These are phyloP conservation scores for Pestalotiopsis sp. DNA, from an alignment of 2,329 filamentous ascomycete genomes.

Conservation along the genomic window DNA sequence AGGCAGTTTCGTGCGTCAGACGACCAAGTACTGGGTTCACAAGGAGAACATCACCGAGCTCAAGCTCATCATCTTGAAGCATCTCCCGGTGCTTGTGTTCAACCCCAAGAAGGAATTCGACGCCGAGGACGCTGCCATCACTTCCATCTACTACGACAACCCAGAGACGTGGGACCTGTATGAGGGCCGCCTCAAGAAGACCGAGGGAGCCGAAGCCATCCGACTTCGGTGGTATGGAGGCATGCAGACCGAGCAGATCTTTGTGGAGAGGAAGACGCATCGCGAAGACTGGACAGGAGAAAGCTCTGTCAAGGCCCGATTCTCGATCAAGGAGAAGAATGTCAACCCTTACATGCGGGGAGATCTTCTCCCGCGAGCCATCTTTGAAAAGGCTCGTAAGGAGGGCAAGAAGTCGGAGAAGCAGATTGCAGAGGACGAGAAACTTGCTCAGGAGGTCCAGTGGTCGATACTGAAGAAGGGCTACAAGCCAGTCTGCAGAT, in stretches of 20 bases:
- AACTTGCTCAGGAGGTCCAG: slow-evolving; percentile 88
- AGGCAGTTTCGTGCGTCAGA: slow-evolving; percentile 94
- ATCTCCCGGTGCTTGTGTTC: slow-evolving; percentile 95
- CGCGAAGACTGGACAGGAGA: slow-evolving; percentile 99
- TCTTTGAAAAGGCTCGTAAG: slow-evolving; percentile 96
- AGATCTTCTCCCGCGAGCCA: slow-evolving; percentile 78
- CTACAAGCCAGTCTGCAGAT: slow-evolving; percentile 86
- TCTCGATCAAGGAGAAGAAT: slow-evolving; percentile 95
- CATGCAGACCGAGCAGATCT: slow-evolving; percentile 94
- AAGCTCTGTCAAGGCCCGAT: slow-evolving; percentile 97
- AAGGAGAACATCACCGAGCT: slow-evolving; percentile 97
- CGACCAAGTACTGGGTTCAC: slow-evolving; percentile 99
- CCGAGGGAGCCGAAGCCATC: slow-evolving; percentile 94
- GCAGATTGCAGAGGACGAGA: slow-evolving; percentile 88
- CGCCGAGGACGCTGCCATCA: slow-evolving; percentile 87
- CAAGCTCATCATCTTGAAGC: slow-evolving; percentile 97
- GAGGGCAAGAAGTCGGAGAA: slow-evolving; percentile 93
- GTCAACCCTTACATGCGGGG: slow-evolving; percentile 89
- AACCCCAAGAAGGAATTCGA: slow-evolving; percentile 98
- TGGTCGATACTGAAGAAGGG: slow-evolving; percentile 88
- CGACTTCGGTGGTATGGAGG: slow-evolving; percentile 96
- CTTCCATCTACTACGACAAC: slow-evolving; percentile 98
- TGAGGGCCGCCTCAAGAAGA: slow-evolving; percentile 93
- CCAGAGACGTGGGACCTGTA: slow-evolving; percentile 93
- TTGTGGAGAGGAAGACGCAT: slow-evolving; percentile 97